A percentile compares a stretch with the other conserved stretches of the same genome.
phyloP scores from a whole-genome alignment of 2,329 filamentous ascomycete species.

The Calonectria honghensis region DNA sequence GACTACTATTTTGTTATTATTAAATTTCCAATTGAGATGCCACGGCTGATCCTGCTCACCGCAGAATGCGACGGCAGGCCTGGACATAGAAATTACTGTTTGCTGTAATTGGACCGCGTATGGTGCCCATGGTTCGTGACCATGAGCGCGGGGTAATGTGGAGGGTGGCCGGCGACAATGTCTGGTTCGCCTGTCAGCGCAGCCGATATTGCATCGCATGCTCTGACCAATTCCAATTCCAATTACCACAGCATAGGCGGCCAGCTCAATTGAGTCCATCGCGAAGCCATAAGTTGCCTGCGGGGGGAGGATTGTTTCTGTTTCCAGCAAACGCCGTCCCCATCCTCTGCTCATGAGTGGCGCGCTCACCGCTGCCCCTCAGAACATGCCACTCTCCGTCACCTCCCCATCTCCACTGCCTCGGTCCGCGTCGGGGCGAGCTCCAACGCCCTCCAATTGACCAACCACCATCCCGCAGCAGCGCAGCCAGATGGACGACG shows the following conservation, averaged over 20 bases:
- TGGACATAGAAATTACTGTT: not conserved
- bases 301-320: not conserved
- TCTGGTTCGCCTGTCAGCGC: constrained; percentile 4
- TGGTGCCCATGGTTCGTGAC: constrained; percentile 5
- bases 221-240: not conserved
- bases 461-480: constrained; percentile 42
- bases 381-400: constrained; percentile 31
- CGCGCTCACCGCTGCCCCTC: constrained; percentile 23
- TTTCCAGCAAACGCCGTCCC: not conserved
- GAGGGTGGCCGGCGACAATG: constrained; percentile 17
- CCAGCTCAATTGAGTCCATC: not conserved
- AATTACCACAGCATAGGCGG: not conserved
- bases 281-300: not conserved
- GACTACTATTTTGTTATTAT: not conserved
- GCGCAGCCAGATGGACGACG: constrained; percentile 51
- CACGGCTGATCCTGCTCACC: not conserved
- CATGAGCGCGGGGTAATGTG: constrained; percentile 36
- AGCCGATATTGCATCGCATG: constrained; percentile 10
- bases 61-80: not conserved
- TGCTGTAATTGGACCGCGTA: constrained; percentile 31
- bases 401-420: constrained; percentile 37
- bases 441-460: constrained; percentile 29
- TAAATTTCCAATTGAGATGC: not conserved
- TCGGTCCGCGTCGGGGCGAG: constrained; percentile 60
- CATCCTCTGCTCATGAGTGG: constrained; percentile 4